Percentiles rank a stretch among this genome's conserved stretches.
These are phyloP conservation scores for Auxenochlorella pyrenoidosa DNA, from an alignment of 139 green algal species.

Conservation along the genomic window DNA sequence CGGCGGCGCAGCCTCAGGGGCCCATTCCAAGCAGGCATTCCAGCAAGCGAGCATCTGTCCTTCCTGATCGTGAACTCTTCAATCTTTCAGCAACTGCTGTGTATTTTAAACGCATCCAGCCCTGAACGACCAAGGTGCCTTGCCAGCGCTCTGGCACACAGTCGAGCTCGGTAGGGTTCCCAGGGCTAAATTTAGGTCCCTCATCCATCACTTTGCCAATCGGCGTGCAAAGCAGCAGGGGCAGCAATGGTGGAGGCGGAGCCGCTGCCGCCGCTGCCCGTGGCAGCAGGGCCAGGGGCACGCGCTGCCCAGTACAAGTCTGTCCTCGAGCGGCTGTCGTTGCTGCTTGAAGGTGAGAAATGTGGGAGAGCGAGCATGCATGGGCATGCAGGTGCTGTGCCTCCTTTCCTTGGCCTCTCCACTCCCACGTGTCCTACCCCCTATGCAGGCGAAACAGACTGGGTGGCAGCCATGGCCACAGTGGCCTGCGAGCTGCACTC, in stretches of 20 bases:
- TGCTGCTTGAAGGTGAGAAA: conserved; percentile 21
- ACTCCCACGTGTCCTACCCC: too few species aligned
- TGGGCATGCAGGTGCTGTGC: not conserved
- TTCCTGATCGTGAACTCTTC: too few species aligned
- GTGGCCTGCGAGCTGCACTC: conserved; percentile 60
- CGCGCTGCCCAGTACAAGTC: conserved; percentile 11
- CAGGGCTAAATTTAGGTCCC: too few species aligned
- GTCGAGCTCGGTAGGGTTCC: too few species aligned
- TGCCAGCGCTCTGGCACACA: too few species aligned
- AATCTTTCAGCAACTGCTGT: too few species aligned
- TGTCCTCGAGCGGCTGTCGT: conserved; percentile 7
- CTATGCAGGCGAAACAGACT: conserved; percentile 56
- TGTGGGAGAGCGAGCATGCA: not conserved
- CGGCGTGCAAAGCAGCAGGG: not conserved
- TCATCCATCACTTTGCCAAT: not conserved
- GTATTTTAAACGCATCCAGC: too few species aligned
- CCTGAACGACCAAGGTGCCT: too few species aligned
- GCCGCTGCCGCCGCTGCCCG: conserved; percentile 6
- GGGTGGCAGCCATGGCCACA: conserved; percentile 64
- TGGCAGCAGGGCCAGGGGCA: not conserved
- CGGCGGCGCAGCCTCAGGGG: too few species aligned
- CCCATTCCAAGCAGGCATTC: too few species aligned
- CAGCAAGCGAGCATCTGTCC: too few species aligned
- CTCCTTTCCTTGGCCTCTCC: too few species aligned
- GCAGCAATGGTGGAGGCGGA: conserved; percentile 22